These are phyloP conservation scores for Arthrobotrys sinensis DNA, from an alignment of 2,329 filamentous ascomycete species.

Conservation along the genomic window DNA sequence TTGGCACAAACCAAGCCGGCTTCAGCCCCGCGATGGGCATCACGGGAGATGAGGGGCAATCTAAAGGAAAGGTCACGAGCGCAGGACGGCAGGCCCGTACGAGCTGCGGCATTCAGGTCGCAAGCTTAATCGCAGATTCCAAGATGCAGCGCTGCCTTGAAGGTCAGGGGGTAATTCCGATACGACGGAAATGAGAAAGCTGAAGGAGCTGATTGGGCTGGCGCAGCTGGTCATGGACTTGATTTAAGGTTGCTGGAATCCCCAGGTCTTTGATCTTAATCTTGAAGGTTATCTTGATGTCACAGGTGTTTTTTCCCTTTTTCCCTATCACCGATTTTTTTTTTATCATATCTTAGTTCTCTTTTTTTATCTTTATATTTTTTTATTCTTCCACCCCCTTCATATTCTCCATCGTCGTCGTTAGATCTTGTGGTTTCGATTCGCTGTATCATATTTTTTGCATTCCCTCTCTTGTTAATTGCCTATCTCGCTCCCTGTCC, in stretches of 20 bases:
- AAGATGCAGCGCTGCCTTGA: neutral
- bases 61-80: conserved; percentile 52
- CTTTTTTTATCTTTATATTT: conserved; percentile 27
- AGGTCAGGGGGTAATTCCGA: neutral
- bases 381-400: neutral
- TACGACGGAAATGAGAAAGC: conserved; percentile 16
- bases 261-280: conserved; percentile 21
- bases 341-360: conserved; percentile 1
- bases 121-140: conserved; percentile 27
- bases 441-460: conserved; percentile 21
- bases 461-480: conserved; percentile 24
- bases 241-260: conserved; percentile 42
- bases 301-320: conserved; percentile 8
- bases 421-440: neutral
- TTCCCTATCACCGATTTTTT: conserved; percentile 21
- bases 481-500: conserved; percentile 50
- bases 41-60: conserved; percentile 55
- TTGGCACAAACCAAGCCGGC: conserved; percentile 19
- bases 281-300: conserved; percentile 16
- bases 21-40: conserved; percentile 45
- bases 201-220: conserved; percentile 18
- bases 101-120: conserved; percentile 37
- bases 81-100: conserved; percentile 45
- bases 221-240: conserved; percentile 2
- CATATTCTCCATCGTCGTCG: neutral